phyloP scores from a whole-genome alignment of 805 yeast species.

The Pichia exigua region DNA sequence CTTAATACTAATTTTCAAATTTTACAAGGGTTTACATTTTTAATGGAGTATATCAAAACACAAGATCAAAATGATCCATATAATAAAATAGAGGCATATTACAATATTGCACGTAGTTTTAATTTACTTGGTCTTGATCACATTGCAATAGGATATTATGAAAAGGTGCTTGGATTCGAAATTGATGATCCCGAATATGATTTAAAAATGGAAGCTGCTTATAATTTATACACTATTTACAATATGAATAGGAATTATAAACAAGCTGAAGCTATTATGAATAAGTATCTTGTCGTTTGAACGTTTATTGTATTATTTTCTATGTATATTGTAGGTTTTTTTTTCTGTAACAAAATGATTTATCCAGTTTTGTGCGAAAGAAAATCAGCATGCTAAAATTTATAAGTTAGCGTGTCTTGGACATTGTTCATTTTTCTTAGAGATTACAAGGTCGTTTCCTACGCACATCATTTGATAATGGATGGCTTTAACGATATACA shows the following conservation, averaged over 20 bases:
- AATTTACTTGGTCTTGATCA: conserved; percentile 74
- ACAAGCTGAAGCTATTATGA: conserved; percentile 58
- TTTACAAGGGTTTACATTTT: conserved; percentile 74
- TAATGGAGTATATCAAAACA: conserved; percentile 58
- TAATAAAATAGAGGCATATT: conserved; percentile 70
- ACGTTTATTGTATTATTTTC: conserved; percentile 7
- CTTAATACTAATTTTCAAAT: conserved; percentile 81
- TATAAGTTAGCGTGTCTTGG: not conserved
- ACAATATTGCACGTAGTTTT: conserved; percentile 77
- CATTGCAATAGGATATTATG: conserved; percentile 67
- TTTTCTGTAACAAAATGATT: too few species aligned
- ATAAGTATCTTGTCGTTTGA: conserved; percentile 44
- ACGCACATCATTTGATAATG: not conserved
- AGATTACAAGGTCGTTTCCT: too few species aligned
- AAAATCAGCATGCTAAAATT: not conserved
- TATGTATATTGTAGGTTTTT: not conserved
- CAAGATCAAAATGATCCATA: conserved; percentile 30
- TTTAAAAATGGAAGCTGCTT: conserved; percentile 73
- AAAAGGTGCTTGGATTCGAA: conserved; percentile 50
- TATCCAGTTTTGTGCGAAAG: not conserved
- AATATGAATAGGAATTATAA: conserved; percentile 63
- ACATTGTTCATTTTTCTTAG: too few species aligned
- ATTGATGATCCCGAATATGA: conserved; percentile 39
- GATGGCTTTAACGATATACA: not conserved
- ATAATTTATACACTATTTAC: conserved; percentile 71